Percentiles rank a stretch among this genome's conserved stretches.
These are phyloP conservation scores for Ganoderma lingzhi DNA, from an alignment of 1,284 basidiomycete genomes.

Conservation along the genomic window DNA sequence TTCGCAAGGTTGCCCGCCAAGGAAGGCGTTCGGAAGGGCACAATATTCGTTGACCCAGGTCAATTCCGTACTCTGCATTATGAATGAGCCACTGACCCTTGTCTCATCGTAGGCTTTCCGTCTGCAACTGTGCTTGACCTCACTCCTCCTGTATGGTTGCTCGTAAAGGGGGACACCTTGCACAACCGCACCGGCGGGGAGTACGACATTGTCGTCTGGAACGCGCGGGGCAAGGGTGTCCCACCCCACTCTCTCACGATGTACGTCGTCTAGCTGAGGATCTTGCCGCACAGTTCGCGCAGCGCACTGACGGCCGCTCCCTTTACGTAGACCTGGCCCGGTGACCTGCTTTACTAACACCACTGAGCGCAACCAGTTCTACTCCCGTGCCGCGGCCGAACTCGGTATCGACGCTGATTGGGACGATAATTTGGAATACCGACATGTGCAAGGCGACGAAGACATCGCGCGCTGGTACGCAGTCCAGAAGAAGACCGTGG, in stretches of 20 bases:
- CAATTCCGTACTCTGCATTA: neutral
- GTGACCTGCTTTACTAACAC: conserved; percentile 14
- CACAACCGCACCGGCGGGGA: conserved; percentile 19
- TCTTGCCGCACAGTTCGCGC: neutral
- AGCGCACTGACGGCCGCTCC: neutral
- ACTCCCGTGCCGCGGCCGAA: neutral
- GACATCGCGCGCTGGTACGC: conserved; percentile 8
- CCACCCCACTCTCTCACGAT: conserved; percentile 11
- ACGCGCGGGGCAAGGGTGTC: conserved; percentile 16
- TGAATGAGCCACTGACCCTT: neutral
- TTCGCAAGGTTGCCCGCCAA: conserved; percentile 18
- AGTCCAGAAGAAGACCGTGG: conserved; percentile 13
- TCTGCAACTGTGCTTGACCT: neutral
- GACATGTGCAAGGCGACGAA: neutral
- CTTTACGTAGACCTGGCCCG: conserved; percentile 11
- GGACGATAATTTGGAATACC: neutral
- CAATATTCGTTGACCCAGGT: conserved; percentile 25
- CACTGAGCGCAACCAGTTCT: conserved; percentile 11
- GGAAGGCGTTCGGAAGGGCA: conserved; percentile 13
- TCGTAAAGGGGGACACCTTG: neutral
- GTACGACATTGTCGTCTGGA: conserved; percentile 22
- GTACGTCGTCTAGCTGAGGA: neutral
- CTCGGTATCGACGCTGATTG: conserved; percentile 3
- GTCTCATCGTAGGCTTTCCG: neutral
- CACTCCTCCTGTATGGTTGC: neutral